Base-by-base conservation (phyloP, 768 basidiomycete species). In the Lactarius indigo region DNA sequence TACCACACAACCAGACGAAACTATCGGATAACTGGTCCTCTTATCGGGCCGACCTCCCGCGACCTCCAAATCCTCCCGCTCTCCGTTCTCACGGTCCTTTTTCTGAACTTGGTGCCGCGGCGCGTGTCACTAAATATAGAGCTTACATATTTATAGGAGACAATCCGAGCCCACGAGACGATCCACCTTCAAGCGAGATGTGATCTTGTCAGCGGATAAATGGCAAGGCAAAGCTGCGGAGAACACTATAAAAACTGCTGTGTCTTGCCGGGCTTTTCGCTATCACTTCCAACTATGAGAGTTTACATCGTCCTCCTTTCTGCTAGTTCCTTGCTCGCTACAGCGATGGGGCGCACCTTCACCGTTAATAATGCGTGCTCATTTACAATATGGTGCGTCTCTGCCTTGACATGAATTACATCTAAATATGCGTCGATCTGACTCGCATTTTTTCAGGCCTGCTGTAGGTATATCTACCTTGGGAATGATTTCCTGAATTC, bases 301-400 rank as follows among this genome's bases (percentile, higher is more conserved):
- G 1, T 31, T 33, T 30, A 28, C n/a, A 50, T 31, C 15, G 18
- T 47, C 52, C 47, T 35, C 30, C 59, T 60, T 47, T 47, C 42
- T 60, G 59, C 26, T 8, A 33, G 30, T 20, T 31, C 20, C 5
- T 37, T 35, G 7, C 23, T 30, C 6, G 33, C 47, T 35, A 31
- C 30, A 17, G 39, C 3, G 35, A 20, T 47, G 57, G 75, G 68
- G 26, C 72, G 72, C 30, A 77, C 74, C n/a, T 78, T 81, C 71
- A 79, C 77, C 0, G 78, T 80, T n/a, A 74, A 73, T 74, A 81
- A 81, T 68, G 73, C 69, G 42, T 80, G 79, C 68, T 75, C 78
- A 1, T 81, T 78, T 73, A 80, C 80, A 5, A 76, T 80, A 59
- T 81, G 79, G 79, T 79, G 60, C 28, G 74, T 67, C 18, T 55